A percentile compares a stretch with the other conserved stretches of the same genome.
phyloP scores from a whole-genome alignment of 2,329 filamentous ascomycete species.

The Curvularia sp. region DNA sequence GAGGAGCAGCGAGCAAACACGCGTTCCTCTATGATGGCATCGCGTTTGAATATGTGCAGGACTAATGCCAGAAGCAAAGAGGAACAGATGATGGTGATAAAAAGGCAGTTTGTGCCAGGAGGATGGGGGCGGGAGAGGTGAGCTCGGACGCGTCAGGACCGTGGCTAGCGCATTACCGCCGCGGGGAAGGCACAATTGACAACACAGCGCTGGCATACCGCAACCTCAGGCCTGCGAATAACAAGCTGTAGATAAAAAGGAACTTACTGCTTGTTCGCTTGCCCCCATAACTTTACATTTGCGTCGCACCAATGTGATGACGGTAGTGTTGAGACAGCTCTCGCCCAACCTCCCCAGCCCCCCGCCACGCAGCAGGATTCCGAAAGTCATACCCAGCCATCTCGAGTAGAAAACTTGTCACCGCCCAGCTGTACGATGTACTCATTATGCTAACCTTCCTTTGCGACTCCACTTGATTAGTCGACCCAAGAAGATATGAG shows the following conservation, averaged over 20 bases:
- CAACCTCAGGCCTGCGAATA: constrained; percentile 18
- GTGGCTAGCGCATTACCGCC: constrained; percentile 16
- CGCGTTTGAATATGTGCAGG: not conserved
- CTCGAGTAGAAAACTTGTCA: constrained; percentile 37
- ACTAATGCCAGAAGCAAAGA: not conserved
- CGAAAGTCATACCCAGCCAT: constrained; percentile 35
- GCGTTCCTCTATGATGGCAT: not conserved
- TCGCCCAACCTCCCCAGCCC: constrained; percentile 43
- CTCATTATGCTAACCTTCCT: constrained; percentile 38
- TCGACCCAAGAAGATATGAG: constrained; percentile 46
- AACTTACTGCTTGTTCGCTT: constrained; percentile 15
- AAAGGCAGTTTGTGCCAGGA: not conserved
- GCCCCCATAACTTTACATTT: constrained; percentile 9
- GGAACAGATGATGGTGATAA: not conserved
- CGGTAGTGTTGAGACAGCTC: constrained; percentile 32
- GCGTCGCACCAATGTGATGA: constrained; percentile 36
- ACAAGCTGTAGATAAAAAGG: constrained; percentile 5
- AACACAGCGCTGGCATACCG: constrained; percentile 24
- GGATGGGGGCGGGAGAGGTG: not conserved
- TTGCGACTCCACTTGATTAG: constrained; percentile 41
- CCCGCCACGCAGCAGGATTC: constrained; percentile 7
- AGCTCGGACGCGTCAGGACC: constrained; percentile 4
- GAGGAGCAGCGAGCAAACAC: not conserved
- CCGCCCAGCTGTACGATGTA: constrained; percentile 19
- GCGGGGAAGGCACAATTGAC: constrained; percentile 20